phyloP scores from a whole-genome alignment of 768 basidiomycete genomes.

The Daedaleopsis nitida region DNA sequence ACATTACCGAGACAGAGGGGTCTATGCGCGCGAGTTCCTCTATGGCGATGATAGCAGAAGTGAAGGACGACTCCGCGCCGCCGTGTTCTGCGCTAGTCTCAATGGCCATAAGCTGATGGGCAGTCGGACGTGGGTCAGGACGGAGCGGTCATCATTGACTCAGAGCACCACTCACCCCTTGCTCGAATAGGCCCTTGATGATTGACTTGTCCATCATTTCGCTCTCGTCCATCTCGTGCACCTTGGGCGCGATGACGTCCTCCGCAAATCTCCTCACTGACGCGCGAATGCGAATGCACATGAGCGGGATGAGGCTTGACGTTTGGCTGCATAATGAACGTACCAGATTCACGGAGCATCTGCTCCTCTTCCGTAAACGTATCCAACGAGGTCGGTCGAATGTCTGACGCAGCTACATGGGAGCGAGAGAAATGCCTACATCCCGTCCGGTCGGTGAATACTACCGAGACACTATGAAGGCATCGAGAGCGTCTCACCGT shows the following conservation, averaged over 20 bases:
- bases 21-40: constrained; percentile 97
- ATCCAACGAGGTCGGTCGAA: constrained; percentile 59
- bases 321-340: constrained; percentile 22
- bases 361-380: constrained; percentile 92
- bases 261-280: constrained; percentile 67
- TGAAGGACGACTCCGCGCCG: constrained; percentile 91
- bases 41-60: constrained; percentile 92
- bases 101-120: constrained; percentile 89
- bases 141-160: too few species aligned
- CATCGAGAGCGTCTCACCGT: constrained; percentile 1
- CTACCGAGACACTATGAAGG: not conserved
- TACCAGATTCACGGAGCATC: constrained; percentile 91
- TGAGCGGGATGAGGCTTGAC: not conserved
- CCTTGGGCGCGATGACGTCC: constrained; percentile 89
- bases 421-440: constrained; percentile 15
- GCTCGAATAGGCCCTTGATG: constrained; percentile 89
- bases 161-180: constrained; percentile 65
- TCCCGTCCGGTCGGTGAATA: not conserved
- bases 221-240: constrained; percentile 97
- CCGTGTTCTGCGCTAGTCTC: constrained; percentile 85
- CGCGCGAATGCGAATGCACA: not conserved
- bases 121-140: not conserved
- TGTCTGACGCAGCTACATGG: constrained; percentile 9
- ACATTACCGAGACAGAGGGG: constrained; percentile 93
- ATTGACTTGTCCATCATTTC: constrained; percentile 90